Base-by-base conservation (phyloP, 2,329 filamentous ascomycete genomes). In the Sporothrix globosa region DNA sequence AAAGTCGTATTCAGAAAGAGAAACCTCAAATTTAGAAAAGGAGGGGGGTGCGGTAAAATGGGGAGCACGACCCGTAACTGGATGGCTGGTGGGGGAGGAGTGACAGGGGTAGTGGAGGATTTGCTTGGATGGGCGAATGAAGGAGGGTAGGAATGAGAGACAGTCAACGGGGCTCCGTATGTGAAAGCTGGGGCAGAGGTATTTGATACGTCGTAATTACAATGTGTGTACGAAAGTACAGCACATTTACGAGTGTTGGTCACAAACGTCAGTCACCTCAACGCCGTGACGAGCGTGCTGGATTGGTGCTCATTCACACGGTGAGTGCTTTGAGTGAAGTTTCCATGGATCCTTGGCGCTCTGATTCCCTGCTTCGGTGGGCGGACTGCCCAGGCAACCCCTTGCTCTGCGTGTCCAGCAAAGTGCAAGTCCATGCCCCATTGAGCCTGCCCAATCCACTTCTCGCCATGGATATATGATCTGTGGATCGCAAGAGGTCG, bases 31-130 rank as follows among this genome's bases (percentile, higher is more conserved):
- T 58, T 50, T 30, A 63, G 44, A 44, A 68, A 69, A 48, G 14
- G 61, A 7, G 60, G 66, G 70, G 72, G 67, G 68, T 27, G 67
- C 48, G 70, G 61, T 69, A 56, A 70, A 65, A 70, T 24, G 53
- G 67, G 58, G 41, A 69, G 61, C 41, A 41, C 67, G 68, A 69
- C 39, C 68, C 44, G 60, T 70, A 48, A 69, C 70, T 69, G 67
- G 68, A 56, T 63, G 34, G 48, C 50, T 53, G 44, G 54, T 54
- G 54, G 67, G 44, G 48, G 46, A 41, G 17, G 58, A 65, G 21
- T 50, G 44, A 66, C 63, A 53, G 46, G 61, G 60, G 69, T 27
- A 30, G 27, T 50, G 24, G 52, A 48, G 46, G 53, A 67, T 46
- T 17, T 27, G 44, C 27, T 34, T 65, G 41, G 61, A 58, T 60